Conservation (phyloP, 305 asterid species). For the Fraxinus baroniana region DNA sequence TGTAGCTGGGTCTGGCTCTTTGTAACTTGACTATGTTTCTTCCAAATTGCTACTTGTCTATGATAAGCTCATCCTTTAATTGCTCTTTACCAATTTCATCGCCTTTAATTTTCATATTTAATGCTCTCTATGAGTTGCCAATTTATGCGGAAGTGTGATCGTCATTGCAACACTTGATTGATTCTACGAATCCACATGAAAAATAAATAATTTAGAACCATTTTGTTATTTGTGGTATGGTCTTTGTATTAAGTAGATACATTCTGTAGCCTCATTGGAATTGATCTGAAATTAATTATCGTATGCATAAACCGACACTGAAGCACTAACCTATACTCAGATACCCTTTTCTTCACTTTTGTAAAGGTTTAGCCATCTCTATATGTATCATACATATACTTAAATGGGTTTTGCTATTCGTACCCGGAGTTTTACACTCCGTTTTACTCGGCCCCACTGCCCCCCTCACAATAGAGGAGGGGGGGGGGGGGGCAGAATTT, state of each 20-base stretch:
- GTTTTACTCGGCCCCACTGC: too few relatives aligned
- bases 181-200: background rate
- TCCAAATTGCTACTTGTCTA: background rate
- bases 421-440: too few relatives aligned
- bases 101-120: background rate
- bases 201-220: background rate
- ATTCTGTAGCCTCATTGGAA: background rate
- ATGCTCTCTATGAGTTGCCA: background rate
- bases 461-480: too few relatives aligned
- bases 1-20: conserved; percentile 6
- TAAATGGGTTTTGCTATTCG: too few relatives aligned
- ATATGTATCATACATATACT: background rate
- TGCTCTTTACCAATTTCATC: background rate
- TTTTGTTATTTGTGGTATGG: background rate
- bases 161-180: background rate
- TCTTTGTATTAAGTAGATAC: background rate
- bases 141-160: background rate
- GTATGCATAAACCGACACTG: background rate
- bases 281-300: background rate
- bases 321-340: background rate
- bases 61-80: background rate
- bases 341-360: background rate
- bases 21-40: background rate
- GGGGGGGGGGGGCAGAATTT: too few relatives aligned
- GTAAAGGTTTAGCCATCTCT: background rate